Base-by-base conservation (phyloP, 352 stramenopile genomes). In the Pilasporangium apinafurcum region DNA sequence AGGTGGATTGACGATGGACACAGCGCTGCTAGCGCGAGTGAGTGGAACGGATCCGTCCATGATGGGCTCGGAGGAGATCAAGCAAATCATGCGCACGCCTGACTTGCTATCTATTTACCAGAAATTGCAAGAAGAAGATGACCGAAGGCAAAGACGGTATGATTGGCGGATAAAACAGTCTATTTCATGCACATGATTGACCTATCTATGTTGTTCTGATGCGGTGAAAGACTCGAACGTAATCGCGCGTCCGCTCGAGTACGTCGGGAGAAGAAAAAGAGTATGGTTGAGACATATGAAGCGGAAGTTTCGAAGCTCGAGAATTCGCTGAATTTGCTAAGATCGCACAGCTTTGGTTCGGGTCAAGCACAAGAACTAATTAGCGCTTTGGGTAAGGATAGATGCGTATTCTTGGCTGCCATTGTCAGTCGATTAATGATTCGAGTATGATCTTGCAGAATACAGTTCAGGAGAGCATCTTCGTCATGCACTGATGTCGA, bases 101-200 rank as follows among this genome's bases (percentile, higher is more conserved):
- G 80, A 94, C 43, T 47, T 94, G 18, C 48, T 94, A 25, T 90
- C 74, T 17, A 94, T 94, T 24, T 94, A 94, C 55, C 81, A 94
- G 51, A 94, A 90, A 43, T 56, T 94, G 2, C 82, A 91, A 36
- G 80, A 92, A 57, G 82, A 92, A 51, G 82, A 94, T 42, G 78
- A 91, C 30, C 69, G 78, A 16, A 65, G 82, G 20, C 82, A 91
- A 51, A 56, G 78, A 44, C 59, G 80, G 59, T 68, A 21, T 29
- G 33, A 40, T 18, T 14, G 31, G 14, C 8, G 10, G 22, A 32
- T 25, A 13, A 5, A 5, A 7, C 1, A 26, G 10, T 18, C 18
- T 27, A 6, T 24, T 7, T 28, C 3, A 2, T 26, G 13, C 13
- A 29, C 7, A 29, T 12, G 10, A 1, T 30, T 3, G 21, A 48